Evolutionary conservation across 2,329 filamentous ascomycete genomes (phyloP).

Genomic region (Samsoniella hepiali): DNA sequence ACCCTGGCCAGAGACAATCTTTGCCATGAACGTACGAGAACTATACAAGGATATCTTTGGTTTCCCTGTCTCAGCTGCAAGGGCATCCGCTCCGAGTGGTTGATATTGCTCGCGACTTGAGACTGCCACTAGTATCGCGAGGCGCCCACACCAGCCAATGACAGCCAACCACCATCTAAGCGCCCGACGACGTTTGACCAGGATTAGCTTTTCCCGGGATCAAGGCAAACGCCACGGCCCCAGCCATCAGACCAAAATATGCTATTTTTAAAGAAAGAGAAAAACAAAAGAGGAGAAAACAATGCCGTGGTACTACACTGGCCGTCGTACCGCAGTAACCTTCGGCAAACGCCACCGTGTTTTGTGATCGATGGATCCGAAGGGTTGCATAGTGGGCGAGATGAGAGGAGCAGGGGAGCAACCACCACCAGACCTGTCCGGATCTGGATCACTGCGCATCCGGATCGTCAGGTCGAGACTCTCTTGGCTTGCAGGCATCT

Average conservation of each 20-base stretch:
- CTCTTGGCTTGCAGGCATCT: conserved; percentile 1
- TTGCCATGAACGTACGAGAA: conserved; percentile 11
- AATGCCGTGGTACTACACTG: not conserved
- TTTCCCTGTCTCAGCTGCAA: not conserved
- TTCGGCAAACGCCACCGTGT: not conserved
- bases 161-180: conserved; percentile 15
- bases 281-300: not conserved
- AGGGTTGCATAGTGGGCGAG: conserved; percentile 30
- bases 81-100: conserved; percentile 2
- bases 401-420: conserved; percentile 22
- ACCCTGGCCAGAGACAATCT: not conserved
- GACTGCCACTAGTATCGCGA: conserved; percentile 24
- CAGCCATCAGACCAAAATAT: not conserved
- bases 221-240: not conserved
- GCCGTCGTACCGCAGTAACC: too few species aligned
- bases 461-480: conserved; percentile 18
- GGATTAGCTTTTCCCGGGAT: not conserved
- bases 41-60: conserved; percentile 14
- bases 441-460: conserved; percentile 7
- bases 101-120: conserved; percentile 17
- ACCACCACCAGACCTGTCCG: not conserved
- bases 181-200: not conserved
- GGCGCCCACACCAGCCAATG: conserved; percentile 27
- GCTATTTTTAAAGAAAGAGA: not conserved
- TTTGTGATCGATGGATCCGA: not conserved